Evolutionary conservation across 2,329 filamentous ascomycete species (phyloP).

Genomic region (Penicillium concentricum): DNA sequence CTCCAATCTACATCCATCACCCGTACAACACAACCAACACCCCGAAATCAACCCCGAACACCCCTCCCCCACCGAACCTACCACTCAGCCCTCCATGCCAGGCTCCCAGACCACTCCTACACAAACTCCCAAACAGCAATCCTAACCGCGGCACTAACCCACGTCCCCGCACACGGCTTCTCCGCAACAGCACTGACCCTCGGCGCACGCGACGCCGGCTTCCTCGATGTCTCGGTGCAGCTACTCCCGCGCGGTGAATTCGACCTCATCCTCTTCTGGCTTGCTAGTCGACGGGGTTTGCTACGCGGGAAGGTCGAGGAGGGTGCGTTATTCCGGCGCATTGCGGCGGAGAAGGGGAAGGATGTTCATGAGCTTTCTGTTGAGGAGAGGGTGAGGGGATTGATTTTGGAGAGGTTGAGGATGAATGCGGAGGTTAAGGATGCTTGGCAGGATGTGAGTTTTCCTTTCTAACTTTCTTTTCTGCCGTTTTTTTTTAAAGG

Average conservation of each 20-base stretch:
- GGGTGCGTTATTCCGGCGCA: constrained; percentile 23
- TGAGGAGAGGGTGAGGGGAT: constrained; percentile 63
- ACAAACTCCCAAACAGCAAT: constrained; percentile 67
- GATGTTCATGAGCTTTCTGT: constrained; percentile 44
- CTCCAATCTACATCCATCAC: constrained; percentile 1
- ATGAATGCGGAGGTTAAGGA: constrained; percentile 71
- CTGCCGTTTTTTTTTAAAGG: neutral
- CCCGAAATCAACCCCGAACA: neutral
- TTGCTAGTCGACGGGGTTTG: constrained; percentile 41
- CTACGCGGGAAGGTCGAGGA: constrained; percentile 38
- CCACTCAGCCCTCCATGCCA: constrained; percentile 71
- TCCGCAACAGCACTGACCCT: constrained; percentile 68
- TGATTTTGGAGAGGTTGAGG: constrained; percentile 75
- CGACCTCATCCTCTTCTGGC: constrained; percentile 63
- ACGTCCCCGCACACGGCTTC: constrained; percentile 83
- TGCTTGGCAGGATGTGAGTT: constrained; percentile 80
- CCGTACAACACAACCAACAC: neutral
- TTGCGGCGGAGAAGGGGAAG: constrained; percentile 9
- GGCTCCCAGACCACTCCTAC: constrained; percentile 58
- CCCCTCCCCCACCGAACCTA: constrained; percentile 49
- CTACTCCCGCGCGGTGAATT: constrained; percentile 78
- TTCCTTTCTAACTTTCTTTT: neutral
- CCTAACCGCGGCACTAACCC: constrained; percentile 73
- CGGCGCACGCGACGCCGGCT: constrained; percentile 80
- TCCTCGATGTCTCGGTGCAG: constrained; percentile 80